Percentiles rank a stretch among this genome's conserved stretches.
phyloP scores from a whole-genome alignment of 1,139 yeast species.

The Kluyveromyces sp. region DNA sequence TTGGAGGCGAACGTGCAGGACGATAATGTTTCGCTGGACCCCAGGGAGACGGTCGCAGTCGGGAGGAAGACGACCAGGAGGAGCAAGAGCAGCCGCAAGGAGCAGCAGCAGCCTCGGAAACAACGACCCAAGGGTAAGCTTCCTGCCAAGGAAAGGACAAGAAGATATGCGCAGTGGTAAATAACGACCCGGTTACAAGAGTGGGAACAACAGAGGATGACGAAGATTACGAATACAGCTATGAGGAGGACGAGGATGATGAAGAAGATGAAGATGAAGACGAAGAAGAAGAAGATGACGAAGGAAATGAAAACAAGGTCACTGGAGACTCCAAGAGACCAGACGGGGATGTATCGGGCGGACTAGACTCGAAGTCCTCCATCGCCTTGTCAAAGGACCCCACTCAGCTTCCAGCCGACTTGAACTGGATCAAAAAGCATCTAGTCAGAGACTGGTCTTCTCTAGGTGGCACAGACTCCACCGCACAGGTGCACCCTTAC shows the following conservation, averaged over 20 bases:
- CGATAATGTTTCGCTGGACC: constrained; percentile 14
- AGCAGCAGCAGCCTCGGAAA: constrained; percentile 1
- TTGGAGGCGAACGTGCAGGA: constrained; percentile 69
- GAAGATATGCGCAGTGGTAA: constrained; percentile 4
- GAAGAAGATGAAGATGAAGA: background rate
- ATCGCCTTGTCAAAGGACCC: constrained; percentile 6
- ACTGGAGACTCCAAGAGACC: no score
- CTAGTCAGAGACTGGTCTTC: constrained; percentile 68
- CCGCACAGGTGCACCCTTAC: constrained; percentile 96
- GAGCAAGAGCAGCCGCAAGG: background rate
- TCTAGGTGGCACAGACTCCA: constrained; percentile 78
- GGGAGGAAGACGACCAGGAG: constrained; percentile 12
- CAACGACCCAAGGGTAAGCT: background rate
- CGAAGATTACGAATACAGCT: constrained; percentile 5
- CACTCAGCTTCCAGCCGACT: constrained; percentile 53
- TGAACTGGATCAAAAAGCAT: constrained; percentile 73
- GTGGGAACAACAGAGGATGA: constrained; percentile 5
- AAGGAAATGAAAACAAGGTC: no score
- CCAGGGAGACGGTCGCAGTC: constrained; percentile 3
- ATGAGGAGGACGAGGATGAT: constrained; percentile 3
- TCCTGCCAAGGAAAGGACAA: constrained; percentile 7
- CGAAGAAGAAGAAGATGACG: no score
- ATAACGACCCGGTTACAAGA: constrained; percentile 2
- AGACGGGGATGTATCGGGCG: no score
- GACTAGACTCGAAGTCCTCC: constrained; percentile 1